Percentiles rank a stretch among this genome's conserved stretches.
phyloP scores from a whole-genome alignment of 208 protist genomes.

The Leptomonas pyrrhocoris region DNA sequence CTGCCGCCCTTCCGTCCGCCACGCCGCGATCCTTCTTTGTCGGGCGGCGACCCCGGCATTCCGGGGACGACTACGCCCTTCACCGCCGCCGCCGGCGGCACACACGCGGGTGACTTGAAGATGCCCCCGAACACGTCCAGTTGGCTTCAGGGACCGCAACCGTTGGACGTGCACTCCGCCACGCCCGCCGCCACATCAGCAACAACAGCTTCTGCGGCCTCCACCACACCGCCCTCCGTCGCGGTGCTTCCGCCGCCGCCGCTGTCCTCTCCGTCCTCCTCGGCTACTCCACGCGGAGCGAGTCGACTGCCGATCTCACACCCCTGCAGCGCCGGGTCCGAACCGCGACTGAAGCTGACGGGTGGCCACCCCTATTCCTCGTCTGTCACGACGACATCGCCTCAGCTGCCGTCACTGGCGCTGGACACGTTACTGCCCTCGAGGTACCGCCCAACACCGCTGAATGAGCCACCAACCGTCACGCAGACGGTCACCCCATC shows the following conservation, averaged over 20 bases:
- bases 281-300: constrained; percentile 2
- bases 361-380: constrained; percentile 3
- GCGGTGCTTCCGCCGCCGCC: background rate
- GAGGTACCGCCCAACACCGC: background rate
- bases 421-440: background rate
- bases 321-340: constrained; percentile 9
- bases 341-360: background rate
- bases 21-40: constrained; percentile 1
- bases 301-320: background rate
- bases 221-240: background rate
- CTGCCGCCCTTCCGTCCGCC: constrained; percentile 17
- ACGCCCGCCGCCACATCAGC: constrained; percentile 2
- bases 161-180: constrained; percentile 27
- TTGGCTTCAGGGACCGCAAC: constrained; percentile 35
- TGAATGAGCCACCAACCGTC: constrained; percentile 14
- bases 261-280: background rate
- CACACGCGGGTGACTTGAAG: constrained; percentile 8
- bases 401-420: constrained; percentile 15
- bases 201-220: background rate
- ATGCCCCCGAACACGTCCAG: constrained; percentile 17
- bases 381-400: background rate
- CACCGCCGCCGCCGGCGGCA: background rate
- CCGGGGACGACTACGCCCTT: background rate
- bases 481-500: constrained; percentile 20
- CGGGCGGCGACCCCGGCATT: background rate